A percentile compares a stretch with the other conserved stretches of the same genome.
Conservation (phyloP, 768 basidiomycete species). For the Phanerochaete carnosa region DNA sequence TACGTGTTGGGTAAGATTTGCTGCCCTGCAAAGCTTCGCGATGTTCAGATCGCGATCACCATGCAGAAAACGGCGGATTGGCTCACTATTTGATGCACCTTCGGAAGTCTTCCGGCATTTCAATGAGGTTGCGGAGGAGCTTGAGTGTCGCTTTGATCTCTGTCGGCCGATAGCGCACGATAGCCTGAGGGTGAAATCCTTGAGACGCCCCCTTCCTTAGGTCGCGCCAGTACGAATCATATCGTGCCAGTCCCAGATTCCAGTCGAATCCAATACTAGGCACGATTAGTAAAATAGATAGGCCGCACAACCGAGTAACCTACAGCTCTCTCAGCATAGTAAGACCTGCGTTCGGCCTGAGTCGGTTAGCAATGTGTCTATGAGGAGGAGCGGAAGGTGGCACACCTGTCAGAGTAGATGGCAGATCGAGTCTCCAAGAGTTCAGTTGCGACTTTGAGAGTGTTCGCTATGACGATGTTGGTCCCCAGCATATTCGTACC, state of each 20-base stretch:
- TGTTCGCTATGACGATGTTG: conserved; percentile 30
- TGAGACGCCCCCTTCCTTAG: background rate
- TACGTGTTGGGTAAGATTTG: conserved; percentile 14
- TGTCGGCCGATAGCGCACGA: background rate
- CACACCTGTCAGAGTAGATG: conserved; percentile 29
- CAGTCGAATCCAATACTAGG: conserved; percentile 14
- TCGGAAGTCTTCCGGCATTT: conserved; percentile 1
- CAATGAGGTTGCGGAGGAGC: background rate
- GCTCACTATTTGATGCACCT: conserved; percentile 12
- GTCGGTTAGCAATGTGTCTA: conserved; percentile 10
- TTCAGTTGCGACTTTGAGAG: conserved; percentile 27
- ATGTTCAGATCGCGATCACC: background rate
- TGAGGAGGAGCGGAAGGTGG: background rate
- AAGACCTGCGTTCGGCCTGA: background rate
- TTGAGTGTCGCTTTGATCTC: background rate
- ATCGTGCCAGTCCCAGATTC: conserved; percentile 4
- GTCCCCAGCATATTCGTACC: conserved; percentile 3
- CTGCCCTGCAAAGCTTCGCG: conserved; percentile 11
- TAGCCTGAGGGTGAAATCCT: background rate
- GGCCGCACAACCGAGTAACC: background rate
- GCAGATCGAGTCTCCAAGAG: conserved; percentile 31
- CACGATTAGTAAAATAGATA: background rate
- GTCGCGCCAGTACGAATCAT: conserved; percentile 4
- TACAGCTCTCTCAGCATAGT: conserved; percentile 14
- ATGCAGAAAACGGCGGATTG: background rate